Base-by-base conservation (phyloP, 495 filamentous ascomycete species). In the Aspergillus sclerotioniger region DNA sequence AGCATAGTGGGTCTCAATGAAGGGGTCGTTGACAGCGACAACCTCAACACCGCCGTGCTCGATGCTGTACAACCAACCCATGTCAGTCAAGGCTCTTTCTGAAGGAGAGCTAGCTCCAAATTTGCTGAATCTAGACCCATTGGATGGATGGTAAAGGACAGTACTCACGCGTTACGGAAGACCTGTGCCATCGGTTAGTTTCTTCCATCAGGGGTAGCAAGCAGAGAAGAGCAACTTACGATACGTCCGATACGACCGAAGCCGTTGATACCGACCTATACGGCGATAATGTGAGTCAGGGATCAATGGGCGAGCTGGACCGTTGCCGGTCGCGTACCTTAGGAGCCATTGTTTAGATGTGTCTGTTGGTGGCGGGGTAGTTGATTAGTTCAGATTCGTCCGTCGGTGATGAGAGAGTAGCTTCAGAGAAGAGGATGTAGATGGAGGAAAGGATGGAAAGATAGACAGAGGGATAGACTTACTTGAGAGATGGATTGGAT, bases 221-320 rank as follows among this genome's bases (percentile, higher is more conserved):
- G 8, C 25, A 25, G 28, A 29, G 32, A 19, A 39, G 8, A 35
- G 45, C 19, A 46, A 80, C 79, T 76, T 70, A 92, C 95, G 75
- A 98, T 96, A 76, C 94, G 88, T 63, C 94, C 94, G 77, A 98
- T 98, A 78, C 94, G 93, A 82, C 94, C 94, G 82, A 98, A 98
- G 76, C 94, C 94, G 86, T 97, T 98, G 85, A 96, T 96, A 68
- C 92, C 92, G 68, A 95, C 90, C 86, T 93, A 6, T 15, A n/a
- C n/a, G 37, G 37, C 29, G 25, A 37, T 29, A 3, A 20, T 33
- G 17, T 64, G 60, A 61, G 61, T 57, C 62, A 51, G 15, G 12
- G 32, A 17, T 28, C 15, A 31, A 33, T 5, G 21, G 20, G 6
- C 8, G 45, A 28, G 44, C 29, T 58, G 52, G 47, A 54, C 10